Evolutionary conservation across 768 basidiomycete genomes (phyloP).

Genomic region (Stropharia rugosoannulata): DNA sequence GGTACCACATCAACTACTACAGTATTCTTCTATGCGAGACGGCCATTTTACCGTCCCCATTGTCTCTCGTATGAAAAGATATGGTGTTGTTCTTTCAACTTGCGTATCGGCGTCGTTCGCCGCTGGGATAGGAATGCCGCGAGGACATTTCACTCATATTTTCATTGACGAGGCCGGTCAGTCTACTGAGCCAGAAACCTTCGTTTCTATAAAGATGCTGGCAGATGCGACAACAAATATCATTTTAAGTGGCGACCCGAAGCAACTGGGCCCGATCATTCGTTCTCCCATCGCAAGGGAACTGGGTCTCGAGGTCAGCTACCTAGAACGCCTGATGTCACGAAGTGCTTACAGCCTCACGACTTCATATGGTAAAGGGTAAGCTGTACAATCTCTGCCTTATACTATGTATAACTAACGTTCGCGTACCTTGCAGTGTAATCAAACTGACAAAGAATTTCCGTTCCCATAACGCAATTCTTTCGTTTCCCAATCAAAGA

Average conservation of each 20-base stretch:
- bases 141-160: constrained; percentile 66
- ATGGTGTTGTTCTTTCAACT: constrained; percentile 60
- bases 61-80: constrained; percentile 36
- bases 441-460: constrained; percentile 66
- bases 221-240: constrained; percentile 53
- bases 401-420: constrained; percentile 3
- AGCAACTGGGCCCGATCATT: constrained; percentile 71
- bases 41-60: constrained; percentile 41
- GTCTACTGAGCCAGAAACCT: constrained; percentile 66
- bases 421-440: constrained; percentile 35
- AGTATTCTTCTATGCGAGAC: constrained; percentile 34
- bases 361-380: constrained; percentile 21
- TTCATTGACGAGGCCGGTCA: constrained; percentile 76
- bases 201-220: constrained; percentile 62
- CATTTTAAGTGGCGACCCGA: constrained; percentile 67
- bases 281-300: constrained; percentile 53
- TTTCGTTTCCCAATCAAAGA: constrained; percentile 57
- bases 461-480: constrained; percentile 60
- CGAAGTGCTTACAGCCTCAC: constrained; percentile 38
- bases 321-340: constrained; percentile 59
- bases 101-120: constrained; percentile 62
- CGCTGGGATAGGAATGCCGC: constrained; percentile 52
- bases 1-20: constrained; percentile 43
- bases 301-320: constrained; percentile 59
- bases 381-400: neutral